Percentiles rank a stretch among this genome's conserved stretches.
These are phyloP conservation scores for Eucalyptus shirleyi DNA, from an alignment of 345 rosid species.

Conservation along the genomic window DNA sequence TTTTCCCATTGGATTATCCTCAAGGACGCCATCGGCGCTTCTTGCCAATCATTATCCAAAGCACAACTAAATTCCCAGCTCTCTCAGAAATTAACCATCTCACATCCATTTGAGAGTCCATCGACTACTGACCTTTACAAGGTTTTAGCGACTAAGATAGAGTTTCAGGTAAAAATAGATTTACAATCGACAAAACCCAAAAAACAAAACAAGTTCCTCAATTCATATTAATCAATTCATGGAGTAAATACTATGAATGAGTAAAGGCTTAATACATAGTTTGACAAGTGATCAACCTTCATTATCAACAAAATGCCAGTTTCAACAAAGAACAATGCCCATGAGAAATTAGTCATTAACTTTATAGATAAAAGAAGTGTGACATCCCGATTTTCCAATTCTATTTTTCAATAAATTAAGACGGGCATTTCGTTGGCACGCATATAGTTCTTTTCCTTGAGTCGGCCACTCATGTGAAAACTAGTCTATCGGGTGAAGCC, in stretches of 20 bases:
- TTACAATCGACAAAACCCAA: not conserved
- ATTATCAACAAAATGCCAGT: too few species aligned
- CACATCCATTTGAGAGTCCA: not conserved
- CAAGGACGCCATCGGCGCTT: constrained; percentile 91
- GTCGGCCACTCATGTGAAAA: too few species aligned
- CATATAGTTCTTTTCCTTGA: too few species aligned
- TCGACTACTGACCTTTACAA: not conserved
- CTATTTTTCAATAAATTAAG: too few species aligned
- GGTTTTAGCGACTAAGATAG: not conserved
- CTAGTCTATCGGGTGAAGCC: too few species aligned
- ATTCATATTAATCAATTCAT: not conserved
- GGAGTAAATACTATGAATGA: not conserved
- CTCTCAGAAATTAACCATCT: not conserved
- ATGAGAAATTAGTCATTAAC: too few species aligned
- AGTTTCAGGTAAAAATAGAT: not conserved
- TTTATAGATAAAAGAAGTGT: too few species aligned
- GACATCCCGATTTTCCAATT: too few species aligned
- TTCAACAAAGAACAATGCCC: too few species aligned
- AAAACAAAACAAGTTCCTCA: not conserved
- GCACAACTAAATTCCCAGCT: not conserved
- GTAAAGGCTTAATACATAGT: not conserved
- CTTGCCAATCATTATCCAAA: constrained; percentile 23
- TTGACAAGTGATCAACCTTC: too few species aligned
- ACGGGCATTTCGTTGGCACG: too few species aligned
- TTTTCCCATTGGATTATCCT: constrained; percentile 86